Evolutionary conservation across 106 monocot species (phyloP).

Genomic region (Dactylorhiza incarnata): DNA sequence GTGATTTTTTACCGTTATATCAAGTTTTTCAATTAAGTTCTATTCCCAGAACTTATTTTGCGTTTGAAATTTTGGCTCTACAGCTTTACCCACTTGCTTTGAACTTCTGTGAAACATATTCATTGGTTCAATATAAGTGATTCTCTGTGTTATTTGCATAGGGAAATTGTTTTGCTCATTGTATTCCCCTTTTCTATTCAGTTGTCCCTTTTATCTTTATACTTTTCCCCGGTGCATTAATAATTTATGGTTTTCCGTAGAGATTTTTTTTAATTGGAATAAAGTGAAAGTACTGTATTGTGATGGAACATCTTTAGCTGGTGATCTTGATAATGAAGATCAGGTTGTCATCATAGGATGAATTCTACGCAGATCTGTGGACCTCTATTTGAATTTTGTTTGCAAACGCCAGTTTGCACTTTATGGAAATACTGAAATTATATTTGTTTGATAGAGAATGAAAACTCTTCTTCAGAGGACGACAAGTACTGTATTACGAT

Average conservation of each 20-base stretch:
- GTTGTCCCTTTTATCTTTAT: background rate
- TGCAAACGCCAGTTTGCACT: background rate
- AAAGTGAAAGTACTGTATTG: constrained; percentile 87
- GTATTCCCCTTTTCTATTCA: background rate
- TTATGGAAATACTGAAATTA: background rate
- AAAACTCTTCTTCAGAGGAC: constrained; percentile 74
- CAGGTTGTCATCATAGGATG: constrained; percentile 28
- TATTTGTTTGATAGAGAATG: constrained; percentile 32
- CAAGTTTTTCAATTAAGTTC: background rate
- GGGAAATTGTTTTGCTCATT: background rate
- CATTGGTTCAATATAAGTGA: background rate
- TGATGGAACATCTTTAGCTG: constrained; percentile 87
- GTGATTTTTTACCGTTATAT: background rate
- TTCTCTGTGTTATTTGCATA: background rate
- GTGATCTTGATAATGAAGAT: constrained; percentile 30
- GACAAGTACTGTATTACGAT: constrained; percentile 46
- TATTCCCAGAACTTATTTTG: background rate
- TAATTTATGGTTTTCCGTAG: constrained; percentile 6
- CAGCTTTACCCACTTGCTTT: background rate
- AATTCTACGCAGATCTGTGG: background rate
- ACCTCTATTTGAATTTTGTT: background rate
- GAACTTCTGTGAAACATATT: background rate
- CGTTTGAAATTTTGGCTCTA: background rate
- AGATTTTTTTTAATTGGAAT: constrained; percentile 99
- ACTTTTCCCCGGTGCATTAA: background rate